Evolutionary conservation across 192 early-diverging fungal genomes (phyloP), one percentile per base, ranked within the genome.

Genomic region (Gaertneriomyces sp.): DNA sequence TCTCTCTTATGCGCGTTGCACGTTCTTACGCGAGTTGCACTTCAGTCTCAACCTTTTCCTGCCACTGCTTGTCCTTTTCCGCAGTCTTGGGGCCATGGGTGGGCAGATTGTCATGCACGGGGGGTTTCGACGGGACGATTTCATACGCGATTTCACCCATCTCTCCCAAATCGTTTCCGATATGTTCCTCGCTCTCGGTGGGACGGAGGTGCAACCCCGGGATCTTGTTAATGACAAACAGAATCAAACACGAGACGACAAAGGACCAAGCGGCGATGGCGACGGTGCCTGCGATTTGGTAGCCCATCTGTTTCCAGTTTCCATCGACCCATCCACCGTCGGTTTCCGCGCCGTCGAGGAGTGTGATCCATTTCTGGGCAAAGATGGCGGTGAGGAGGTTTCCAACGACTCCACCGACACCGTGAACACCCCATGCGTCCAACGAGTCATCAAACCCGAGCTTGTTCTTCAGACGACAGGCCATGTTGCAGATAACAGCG

Each of bases 361-460:
- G 74, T 1, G 88, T 88, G 74, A 95, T 81, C 57, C 72, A 81
- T 44, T 83, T 77, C 66, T 92, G 80, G 16, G 95, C 94, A 80
- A 96, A 98, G 20, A 98, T 60, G 65, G 94, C 95, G 5, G 94
- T 94, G 20, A 95, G 74, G n/a, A 98, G 70, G 61, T 86, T 86
- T 47, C 95, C 95, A 46, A 58, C 88, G 86, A 86, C 90, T 41
- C 84, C 84, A 47, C 81, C 84, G 60, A 85, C 73, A 47, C 79
- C 81, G 74, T 85, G 84, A 8, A 84, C 74, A 55, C 73, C 77
- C 67, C 72, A 97, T 8, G 92, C 93, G 72, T 97, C 93, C 42
- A 93, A 85, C 33, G 93, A 88, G 75, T 96, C 92, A 73, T 95
- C 95, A 79, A 89, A 94, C 47, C 91, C 85, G 61, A 95, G 78